Evolutionary conservation across 2,329 filamentous ascomycete genomes (phyloP).

Genomic region (Trichophyton equinum): DNA sequence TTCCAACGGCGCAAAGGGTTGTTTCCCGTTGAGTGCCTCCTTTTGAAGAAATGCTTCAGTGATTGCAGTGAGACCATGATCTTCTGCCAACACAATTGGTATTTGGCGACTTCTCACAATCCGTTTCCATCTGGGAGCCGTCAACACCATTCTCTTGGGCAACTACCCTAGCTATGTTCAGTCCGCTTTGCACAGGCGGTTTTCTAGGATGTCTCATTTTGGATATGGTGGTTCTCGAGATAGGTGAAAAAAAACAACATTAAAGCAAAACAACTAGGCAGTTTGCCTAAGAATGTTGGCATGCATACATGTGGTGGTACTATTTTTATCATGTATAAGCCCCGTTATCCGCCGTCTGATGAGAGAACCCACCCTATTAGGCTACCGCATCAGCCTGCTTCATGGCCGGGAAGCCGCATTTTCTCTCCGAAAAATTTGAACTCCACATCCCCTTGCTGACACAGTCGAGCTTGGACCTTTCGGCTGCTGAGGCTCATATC

Average conservation of each 20-base stretch:
- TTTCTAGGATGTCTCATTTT: background rate
- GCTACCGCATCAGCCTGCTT: background rate
- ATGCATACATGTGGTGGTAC: background rate
- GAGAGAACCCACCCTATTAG: background rate
- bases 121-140: background rate
- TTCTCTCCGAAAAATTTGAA: background rate
- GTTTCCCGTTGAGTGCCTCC: background rate
- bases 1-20: background rate
- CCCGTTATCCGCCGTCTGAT: background rate
- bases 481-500: background rate
- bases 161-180: background rate
- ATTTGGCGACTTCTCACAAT: background rate
- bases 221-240: background rate
- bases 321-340: conserved; percentile 1
- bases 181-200: background rate
- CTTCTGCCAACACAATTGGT: background rate
- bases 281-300: background rate
- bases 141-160: background rate
- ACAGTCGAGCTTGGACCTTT: background rate
- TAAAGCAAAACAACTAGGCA: background rate
- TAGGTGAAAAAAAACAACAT: background rate
- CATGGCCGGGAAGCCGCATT: background rate
- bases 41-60: background rate
- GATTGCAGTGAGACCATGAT: background rate
- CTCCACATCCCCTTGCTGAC: background rate